A percentile compares a stretch with the other conserved stretches of the same genome.
Evolutionary conservation across 306 rosid genomes (phyloP).

Genomic region (Prunus mongolica): DNA sequence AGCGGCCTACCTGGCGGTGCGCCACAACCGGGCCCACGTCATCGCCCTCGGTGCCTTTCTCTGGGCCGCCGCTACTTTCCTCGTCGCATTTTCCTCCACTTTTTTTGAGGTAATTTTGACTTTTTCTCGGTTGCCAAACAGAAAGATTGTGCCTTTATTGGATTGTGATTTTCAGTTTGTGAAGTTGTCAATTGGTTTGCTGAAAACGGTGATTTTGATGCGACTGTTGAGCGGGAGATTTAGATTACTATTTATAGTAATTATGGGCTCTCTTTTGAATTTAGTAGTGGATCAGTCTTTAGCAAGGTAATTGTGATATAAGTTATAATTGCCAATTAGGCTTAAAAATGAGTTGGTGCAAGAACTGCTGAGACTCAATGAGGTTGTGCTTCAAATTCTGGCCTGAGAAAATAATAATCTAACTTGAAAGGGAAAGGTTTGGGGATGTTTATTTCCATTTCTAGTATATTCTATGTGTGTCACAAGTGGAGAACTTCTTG

Average conservation of each 20-base stretch:
- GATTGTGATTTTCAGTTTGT: neutral
- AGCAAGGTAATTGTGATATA: neutral
- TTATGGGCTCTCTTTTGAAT: neutral
- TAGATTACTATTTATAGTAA: neutral
- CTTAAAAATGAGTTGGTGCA: neutral
- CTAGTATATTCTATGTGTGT: neutral
- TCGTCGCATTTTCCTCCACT: slow-evolving; percentile 83
- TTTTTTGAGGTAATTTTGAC: slow-evolving; percentile 54
- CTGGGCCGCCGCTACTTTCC: slow-evolving; percentile 92
- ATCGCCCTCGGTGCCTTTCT: slow-evolving; percentile 86
- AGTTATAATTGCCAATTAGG: no score
- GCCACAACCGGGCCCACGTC: slow-evolving; percentile 81
- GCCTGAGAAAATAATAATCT: neutral
- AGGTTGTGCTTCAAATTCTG: neutral
- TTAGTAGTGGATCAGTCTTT: neutral
- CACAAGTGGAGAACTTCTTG: neutral
- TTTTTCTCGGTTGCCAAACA: neutral
- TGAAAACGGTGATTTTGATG: neutral
- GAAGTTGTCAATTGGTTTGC: neutral
- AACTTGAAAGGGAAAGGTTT: neutral
- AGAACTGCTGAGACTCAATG: neutral
- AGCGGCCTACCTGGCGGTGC: slow-evolving; percentile 70
- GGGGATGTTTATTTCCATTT: neutral
- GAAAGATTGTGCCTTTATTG: neutral
- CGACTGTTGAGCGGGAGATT: neutral